Percentiles rank a stretch among this genome's conserved stretches.
Evolutionary conservation across 2,329 filamentous ascomycete genomes (phyloP).

Genomic region (Bipolaris cookei): DNA sequence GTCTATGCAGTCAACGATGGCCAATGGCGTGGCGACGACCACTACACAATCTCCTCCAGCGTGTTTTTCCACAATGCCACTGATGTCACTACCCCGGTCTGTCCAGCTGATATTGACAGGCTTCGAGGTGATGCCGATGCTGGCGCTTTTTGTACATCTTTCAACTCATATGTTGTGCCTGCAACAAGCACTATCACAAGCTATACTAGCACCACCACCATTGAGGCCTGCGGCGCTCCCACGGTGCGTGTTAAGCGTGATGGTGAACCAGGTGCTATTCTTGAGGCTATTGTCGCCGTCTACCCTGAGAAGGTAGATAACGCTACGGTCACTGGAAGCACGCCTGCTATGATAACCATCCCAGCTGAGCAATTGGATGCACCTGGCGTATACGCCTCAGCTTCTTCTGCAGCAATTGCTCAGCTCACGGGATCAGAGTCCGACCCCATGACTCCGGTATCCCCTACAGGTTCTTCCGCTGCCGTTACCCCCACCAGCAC

Average conservation of each 20-base stretch:
- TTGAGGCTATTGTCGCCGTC: background rate
- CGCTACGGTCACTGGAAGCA: background rate
- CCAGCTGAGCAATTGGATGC: background rate
- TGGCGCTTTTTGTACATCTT: too few species aligned
- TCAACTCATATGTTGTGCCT: too few species aligned
- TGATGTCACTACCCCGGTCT: too few species aligned
- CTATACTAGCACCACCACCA: too few species aligned
- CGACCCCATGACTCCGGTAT: background rate
- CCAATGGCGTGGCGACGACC: conserved; percentile 3
- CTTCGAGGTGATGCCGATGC: too few species aligned
- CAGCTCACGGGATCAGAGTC: background rate
- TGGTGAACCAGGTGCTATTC: background rate
- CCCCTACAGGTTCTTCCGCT: background rate
- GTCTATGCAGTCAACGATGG: background rate
- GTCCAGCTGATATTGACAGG: too few species aligned
- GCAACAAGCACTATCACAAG: too few species aligned
- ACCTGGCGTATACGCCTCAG: background rate
- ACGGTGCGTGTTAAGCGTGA: background rate
- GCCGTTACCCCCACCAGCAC: background rate
- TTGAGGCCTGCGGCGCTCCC: background rate
- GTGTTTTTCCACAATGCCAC: background rate
- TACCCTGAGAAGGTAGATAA: background rate
- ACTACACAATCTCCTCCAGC: conserved; percentile 1
- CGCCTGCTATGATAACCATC: background rate
- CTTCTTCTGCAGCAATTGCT: background rate